These are phyloP conservation scores for Penicillium dipodomyicola DNA, from an alignment of 495 filamentous ascomycete genomes.

Conservation along the genomic window DNA sequence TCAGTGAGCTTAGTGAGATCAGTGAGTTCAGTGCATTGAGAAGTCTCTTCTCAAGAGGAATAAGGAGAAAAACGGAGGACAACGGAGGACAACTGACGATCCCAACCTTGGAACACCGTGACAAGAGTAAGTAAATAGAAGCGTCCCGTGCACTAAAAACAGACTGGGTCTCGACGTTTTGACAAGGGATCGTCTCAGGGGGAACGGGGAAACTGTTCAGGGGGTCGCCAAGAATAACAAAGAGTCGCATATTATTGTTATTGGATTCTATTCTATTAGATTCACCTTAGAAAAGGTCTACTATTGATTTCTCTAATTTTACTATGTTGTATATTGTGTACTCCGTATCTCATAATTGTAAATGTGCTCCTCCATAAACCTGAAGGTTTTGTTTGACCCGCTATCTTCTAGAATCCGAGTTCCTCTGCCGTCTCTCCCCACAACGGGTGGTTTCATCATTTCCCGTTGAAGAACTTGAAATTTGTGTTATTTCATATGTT, in stretches of 20 bases:
- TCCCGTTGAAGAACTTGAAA: not conserved
- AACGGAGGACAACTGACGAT: conserved; percentile 25
- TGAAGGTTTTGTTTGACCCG: conserved; percentile 9
- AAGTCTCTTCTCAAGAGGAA: not conserved
- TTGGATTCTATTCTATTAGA: not conserved
- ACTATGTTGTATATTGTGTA: not conserved
- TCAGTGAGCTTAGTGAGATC: not conserved
- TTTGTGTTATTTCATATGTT: too few relatives aligned
- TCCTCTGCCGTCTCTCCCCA: conserved; percentile 16
- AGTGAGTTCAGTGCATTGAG: not conserved
- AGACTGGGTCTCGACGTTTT: not conserved
- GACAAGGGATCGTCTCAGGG: conserved; percentile 15
- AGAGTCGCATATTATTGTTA: not conserved
- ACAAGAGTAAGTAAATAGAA: conserved; percentile 15
- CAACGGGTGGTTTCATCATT: conserved; percentile 18
- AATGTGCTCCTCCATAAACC: not conserved
- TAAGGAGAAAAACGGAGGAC: conserved; percentile 18
- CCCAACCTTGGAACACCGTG: conserved; percentile 13
- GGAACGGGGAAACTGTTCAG: conserved; percentile 10
- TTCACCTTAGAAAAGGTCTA: not conserved
- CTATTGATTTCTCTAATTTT: not conserved
- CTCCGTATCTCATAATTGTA: too few relatives aligned
- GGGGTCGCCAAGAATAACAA: conserved; percentile 20
- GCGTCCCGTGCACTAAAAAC: conserved; percentile 23
- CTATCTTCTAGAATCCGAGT: conserved; percentile 16